Evolutionary conservation across 257 asterid species (phyloP).

Genomic region (Leptodermis oblonga): DNA sequence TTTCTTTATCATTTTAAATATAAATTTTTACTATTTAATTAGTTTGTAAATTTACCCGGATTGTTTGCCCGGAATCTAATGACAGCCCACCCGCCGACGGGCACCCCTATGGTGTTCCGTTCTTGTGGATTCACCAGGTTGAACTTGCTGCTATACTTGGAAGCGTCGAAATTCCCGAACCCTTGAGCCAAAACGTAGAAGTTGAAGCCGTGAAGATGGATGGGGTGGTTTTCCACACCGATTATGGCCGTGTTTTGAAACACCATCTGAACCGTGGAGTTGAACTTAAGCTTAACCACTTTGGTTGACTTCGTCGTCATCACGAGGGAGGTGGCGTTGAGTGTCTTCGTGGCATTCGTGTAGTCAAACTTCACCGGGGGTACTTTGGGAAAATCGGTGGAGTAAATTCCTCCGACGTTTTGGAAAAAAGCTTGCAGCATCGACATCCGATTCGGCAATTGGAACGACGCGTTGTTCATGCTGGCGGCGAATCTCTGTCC

Average conservation of each 20-base stretch:
- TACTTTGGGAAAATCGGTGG: slow-evolving; percentile 19
- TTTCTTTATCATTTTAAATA: background rate
- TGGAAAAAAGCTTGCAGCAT: slow-evolving; percentile 51
- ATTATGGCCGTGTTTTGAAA: slow-evolving; percentile 23
- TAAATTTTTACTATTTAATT: too few relatives aligned
- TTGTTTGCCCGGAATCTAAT: slow-evolving; percentile 28
- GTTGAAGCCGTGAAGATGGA: slow-evolving; percentile 27
- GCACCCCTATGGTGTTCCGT: slow-evolving; percentile 30
- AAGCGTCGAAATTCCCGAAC: slow-evolving; percentile 21
- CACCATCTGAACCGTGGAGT: slow-evolving; percentile 23
- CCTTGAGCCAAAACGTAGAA: slow-evolving; percentile 29
- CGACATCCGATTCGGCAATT: slow-evolving; percentile 41
- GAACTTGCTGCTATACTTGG: slow-evolving; percentile 11
- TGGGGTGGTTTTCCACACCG: slow-evolving; percentile 23
- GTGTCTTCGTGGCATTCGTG: background rate
- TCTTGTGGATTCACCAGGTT: slow-evolving; percentile 21
- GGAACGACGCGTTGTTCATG: slow-evolving; percentile 75
- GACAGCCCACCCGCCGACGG: slow-evolving; percentile 30
- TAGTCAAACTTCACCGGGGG: slow-evolving; percentile 24
- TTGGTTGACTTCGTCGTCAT: slow-evolving; percentile 28
- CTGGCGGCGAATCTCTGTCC: slow-evolving; percentile 50
- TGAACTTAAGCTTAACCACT: slow-evolving; percentile 20
- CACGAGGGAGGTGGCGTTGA: background rate
- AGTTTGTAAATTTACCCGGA: slow-evolving; percentile 7
- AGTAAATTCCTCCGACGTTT: slow-evolving; percentile 14